Base-by-base conservation (phyloP, 306 rosid species). In the Trifolium subterraneum region DNA sequence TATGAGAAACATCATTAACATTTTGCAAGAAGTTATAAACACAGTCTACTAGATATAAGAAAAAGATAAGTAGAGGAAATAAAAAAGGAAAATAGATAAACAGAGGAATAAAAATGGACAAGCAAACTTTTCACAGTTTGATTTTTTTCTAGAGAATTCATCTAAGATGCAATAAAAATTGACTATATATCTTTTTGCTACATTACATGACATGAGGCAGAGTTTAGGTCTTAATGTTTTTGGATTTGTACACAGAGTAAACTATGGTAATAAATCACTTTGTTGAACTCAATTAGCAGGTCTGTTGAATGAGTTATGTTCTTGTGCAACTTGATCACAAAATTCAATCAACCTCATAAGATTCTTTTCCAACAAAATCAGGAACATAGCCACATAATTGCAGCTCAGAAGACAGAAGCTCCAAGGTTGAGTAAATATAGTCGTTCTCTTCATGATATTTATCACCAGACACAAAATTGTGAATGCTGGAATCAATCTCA, bases 401-500 rank as follows among this genome's bases (percentile, higher is more conserved):
- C 22, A 88, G 79, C 68, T 93, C 98, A 68, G 73, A 70, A 7
- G 88, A 91, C 42, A 93, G 70, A 71, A 91, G 87, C 70, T 82
- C 86, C 64, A 91, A 78, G 19, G 82, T 76, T 1, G 82, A 48
- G 66, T 84, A 79, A 67, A 87, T 82, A 67, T 8, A 16, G 0
- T 85, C 87, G 2, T 79, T 70, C 50, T 91, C 89, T 51, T 71
- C 73, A 52, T 89, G 97, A 45, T 86, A 88, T 62, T 80, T 87
- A 63, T 93, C 96, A 14, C 96, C 90, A 0, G 97, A 85, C 75
- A 86, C 89, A 69, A 91, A 91, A 70, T 87, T 84, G 75, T 93
- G 93, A 82, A 88, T 80, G 81, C 80, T 66, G 77, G 96, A 87
- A 67, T 84, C 88, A 69, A 91, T 84, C 83, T 93, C 96, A 48